A percentile compares a stretch with the other conserved stretches of the same genome.
These are phyloP conservation scores for Aeminium ludgeri DNA, from an alignment of 495 filamentous ascomycete species.

Conservation along the genomic window DNA sequence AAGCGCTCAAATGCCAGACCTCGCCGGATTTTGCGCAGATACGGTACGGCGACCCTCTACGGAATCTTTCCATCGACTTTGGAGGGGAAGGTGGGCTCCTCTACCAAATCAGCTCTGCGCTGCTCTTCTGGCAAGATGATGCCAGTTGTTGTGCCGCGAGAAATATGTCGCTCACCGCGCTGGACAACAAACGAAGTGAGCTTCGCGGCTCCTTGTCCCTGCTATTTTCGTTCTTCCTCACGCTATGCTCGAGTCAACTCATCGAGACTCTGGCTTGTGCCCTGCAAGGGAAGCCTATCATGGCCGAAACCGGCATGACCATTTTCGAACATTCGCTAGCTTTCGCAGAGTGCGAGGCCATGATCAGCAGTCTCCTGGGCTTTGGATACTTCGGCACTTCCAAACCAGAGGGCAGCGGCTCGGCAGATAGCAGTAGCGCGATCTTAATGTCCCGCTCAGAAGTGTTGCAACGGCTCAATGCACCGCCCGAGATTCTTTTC, in stretches of 20 bases:
- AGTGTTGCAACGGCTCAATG: conserved; percentile 47
- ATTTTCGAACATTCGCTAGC: conserved; percentile 92
- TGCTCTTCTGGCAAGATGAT: conserved; percentile 54
- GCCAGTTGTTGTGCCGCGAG: conserved; percentile 53
- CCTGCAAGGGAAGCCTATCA: conserved; percentile 63
- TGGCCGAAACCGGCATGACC: conserved; percentile 87
- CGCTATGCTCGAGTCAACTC: conserved; percentile 71
- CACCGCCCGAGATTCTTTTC: conserved; percentile 74
- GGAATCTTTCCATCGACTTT: conserved; percentile 53
- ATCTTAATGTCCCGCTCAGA: conserved; percentile 21
- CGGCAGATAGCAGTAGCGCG: conserved; percentile 8
- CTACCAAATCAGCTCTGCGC: conserved; percentile 45
- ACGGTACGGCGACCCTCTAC: conserved; percentile 55
- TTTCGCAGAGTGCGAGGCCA: conserved; percentile 87
- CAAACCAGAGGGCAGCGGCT: conserved; percentile 1
- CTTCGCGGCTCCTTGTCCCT: conserved; percentile 59
- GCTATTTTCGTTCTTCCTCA: conserved; percentile 76
- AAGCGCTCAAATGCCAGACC: conserved; percentile 85
- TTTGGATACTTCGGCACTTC: conserved; percentile 42
- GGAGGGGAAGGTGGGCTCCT: conserved; percentile 51
- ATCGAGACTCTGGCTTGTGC: conserved; percentile 74
- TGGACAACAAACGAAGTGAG: conserved; percentile 20
- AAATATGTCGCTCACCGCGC: conserved; percentile 38
- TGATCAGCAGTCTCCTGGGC: conserved; percentile 57
- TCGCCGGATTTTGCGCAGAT: conserved; percentile 55